Conservation (phyloP, 495 filamentous ascomycete genomes). For the Podospora anserina region DNA sequence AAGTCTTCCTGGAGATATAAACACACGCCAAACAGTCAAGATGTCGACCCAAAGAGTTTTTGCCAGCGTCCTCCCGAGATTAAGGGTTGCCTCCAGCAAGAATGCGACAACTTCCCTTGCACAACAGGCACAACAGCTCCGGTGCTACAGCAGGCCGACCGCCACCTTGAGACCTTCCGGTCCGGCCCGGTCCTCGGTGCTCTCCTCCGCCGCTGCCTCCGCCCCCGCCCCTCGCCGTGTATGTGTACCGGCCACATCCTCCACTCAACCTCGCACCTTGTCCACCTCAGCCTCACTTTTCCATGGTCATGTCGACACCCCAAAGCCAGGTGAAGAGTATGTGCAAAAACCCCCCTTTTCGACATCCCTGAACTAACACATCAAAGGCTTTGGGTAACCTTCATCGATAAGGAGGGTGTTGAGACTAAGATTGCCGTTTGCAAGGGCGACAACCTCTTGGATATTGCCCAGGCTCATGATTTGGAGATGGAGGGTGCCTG, state of each 20-base stretch:
- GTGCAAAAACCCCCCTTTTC: conserved; percentile 17
- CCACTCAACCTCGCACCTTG: conserved; percentile 36
- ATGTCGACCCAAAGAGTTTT: conserved; percentile 29
- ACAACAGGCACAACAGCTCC: conserved; percentile 26
- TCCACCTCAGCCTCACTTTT: conserved; percentile 56
- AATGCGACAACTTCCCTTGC: conserved; percentile 18
- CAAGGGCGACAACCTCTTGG: conserved; percentile 85
- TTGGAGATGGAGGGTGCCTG: conserved; percentile 98
- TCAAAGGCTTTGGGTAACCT: conserved; percentile 77
- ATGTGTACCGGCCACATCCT: neutral
- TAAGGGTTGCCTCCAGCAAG: conserved; percentile 19
- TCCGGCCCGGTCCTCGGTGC: conserved; percentile 1
- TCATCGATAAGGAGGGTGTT: conserved; percentile 88
- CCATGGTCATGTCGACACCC: conserved; percentile 79
- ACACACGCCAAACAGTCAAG: conserved; percentile 4
- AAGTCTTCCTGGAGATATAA: neutral
- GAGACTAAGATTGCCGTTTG: conserved; percentile 72
- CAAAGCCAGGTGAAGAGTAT: conserved; percentile 92
- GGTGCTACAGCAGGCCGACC: conserved; percentile 24
- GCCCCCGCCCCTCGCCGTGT: neutral
- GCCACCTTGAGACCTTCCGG: conserved; percentile 15
- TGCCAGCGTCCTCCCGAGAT: conserved; percentile 20
- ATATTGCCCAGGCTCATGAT: conserved; percentile 92
- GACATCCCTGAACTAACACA: conserved; percentile 11
- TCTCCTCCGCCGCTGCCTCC: conserved; percentile 2